Conservation (phyloP, 305 asterid genomes). For the Lippia alba region DNA sequence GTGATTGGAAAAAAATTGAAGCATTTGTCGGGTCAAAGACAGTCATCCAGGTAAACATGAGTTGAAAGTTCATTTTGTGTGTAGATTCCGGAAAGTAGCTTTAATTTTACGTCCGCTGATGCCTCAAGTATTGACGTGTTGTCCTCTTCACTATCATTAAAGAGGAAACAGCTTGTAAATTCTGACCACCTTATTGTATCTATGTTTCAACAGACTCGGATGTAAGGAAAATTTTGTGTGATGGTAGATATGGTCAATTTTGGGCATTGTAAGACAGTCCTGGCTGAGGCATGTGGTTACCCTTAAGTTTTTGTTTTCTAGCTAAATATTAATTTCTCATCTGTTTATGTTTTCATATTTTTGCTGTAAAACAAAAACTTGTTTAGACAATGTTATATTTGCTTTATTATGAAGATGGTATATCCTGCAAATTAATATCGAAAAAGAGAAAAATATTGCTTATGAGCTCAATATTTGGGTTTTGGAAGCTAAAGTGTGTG, state of each 20-base stretch:
- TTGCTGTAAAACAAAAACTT: neutral
- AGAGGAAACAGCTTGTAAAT: slow-evolving; percentile 10
- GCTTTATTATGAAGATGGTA: neutral
- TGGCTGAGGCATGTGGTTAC: slow-evolving; percentile 37
- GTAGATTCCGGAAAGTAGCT: neutral
- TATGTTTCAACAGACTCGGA: slow-evolving; percentile 31
- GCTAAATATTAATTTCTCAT: neutral
- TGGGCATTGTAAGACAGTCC: slow-evolving; percentile 26
- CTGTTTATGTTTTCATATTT: neutral
- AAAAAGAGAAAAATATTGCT: neutral
- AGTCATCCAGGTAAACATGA: slow-evolving; percentile 77
- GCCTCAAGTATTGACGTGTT: slow-evolving; percentile 14
- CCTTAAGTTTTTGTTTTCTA: neutral
- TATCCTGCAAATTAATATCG: slow-evolving; percentile 20
- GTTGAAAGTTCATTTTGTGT: neutral
- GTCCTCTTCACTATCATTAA: slow-evolving; percentile 13
- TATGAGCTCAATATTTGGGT: no score
- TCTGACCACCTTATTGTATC: slow-evolving; percentile 12
- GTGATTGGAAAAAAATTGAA: slow-evolving; percentile 97
- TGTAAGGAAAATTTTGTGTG: slow-evolving; percentile 27
- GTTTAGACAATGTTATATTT: neutral
- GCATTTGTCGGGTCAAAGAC: slow-evolving; percentile 96
- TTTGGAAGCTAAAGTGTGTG: no score
- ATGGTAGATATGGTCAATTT: slow-evolving; percentile 39
- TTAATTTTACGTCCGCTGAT: neutral